phyloP scores from a whole-genome alignment of 345 rosid genomes.

The Cardamine resedifolia region DNA sequence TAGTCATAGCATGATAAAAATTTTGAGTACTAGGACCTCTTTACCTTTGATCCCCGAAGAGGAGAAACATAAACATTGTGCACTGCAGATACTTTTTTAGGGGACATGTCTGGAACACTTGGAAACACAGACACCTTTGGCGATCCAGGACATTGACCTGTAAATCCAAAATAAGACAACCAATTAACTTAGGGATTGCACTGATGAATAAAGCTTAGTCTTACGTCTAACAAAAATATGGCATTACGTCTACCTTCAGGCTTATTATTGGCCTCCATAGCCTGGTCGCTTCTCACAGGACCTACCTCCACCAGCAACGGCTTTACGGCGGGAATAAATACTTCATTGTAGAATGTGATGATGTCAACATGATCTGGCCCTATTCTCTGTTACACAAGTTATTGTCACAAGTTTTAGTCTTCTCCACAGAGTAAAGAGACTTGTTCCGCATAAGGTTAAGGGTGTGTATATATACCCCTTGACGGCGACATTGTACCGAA shows the following conservation, averaged over 20 bases:
- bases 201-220: conserved; percentile 10
- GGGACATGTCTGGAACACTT: conserved; percentile 95
- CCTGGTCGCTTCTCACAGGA: conserved; percentile 48
- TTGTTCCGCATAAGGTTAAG: conserved; percentile 6
- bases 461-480: conserved; percentile 33
- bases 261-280: conserved; percentile 54
- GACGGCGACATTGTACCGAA: conserved; percentile 58
- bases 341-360: conserved; percentile 87
- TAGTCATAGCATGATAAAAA: background rate
- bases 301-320: conserved; percentile 84
- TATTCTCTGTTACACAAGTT: conserved; percentile 56
- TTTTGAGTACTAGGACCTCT: conserved; percentile 1
- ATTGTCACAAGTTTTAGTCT: conserved; percentile 35
- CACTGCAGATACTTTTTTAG: conserved; percentile 83
- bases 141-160: conserved; percentile 85
- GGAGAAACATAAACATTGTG: conserved; percentile 97
- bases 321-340: conserved; percentile 79
- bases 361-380: conserved; percentile 91
- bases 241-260: conserved; percentile 52
- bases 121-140: conserved; percentile 85
- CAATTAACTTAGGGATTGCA: conserved; percentile 4
- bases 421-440: conserved; percentile 2
- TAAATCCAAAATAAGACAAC: conserved; percentile 22
- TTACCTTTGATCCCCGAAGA: conserved; percentile 89
- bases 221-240: background rate